Base-by-base conservation (phyloP, 2,329 filamentous ascomycete species). In the Endothia cerciana region DNA sequence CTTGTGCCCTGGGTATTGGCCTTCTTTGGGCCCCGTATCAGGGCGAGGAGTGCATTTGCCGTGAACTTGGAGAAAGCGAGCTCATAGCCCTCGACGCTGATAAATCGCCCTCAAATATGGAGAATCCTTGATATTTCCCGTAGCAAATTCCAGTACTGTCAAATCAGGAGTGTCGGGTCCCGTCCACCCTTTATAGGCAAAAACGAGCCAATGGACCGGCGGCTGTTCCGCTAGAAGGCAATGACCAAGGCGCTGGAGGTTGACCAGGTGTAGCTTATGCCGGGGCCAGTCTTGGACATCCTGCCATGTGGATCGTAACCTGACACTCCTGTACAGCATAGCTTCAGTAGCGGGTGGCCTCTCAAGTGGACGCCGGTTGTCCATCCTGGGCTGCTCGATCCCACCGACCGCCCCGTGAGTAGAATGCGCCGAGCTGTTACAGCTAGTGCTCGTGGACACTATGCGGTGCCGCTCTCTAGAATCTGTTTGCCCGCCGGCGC, bases 1-100 rank as follows among this genome's bases (percentile, higher is more conserved):
- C 75, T 91, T 1, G 93, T 97, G n/a, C 94, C 94, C 0, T 97
- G 93, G 91, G 88, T 94, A 0, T 76, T 97, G 61, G 85, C 94
- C 0, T 87, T 95, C 40, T 95, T 87, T 70, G 94, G 94, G 0
- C 87, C 90, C 41, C 85, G 74, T 69, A 97, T 97, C 69, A 83
- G 94, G 36, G 84, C 85, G 13, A 85, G 89, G 74, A 95, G 92
- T 74, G 90, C 87, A 71, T 91, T 97, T 78, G 93, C 93, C 83
- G 74, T 86, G 85, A 75, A 78, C 81, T 76, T 72, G 68, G 59
- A 58, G 45, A 55, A 66, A 4, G n/a, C 41, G 41, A n/a, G 33
- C 38, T 59, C 13, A 60, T 59, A 45, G 40, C 25, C 25, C 2
- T 17, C 25, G 11, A 15, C 25, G 25, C 17, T 51, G 47, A 51